Conservation (phyloP, 164 flowering plant genomes). For the Vitis riparia region DNA sequence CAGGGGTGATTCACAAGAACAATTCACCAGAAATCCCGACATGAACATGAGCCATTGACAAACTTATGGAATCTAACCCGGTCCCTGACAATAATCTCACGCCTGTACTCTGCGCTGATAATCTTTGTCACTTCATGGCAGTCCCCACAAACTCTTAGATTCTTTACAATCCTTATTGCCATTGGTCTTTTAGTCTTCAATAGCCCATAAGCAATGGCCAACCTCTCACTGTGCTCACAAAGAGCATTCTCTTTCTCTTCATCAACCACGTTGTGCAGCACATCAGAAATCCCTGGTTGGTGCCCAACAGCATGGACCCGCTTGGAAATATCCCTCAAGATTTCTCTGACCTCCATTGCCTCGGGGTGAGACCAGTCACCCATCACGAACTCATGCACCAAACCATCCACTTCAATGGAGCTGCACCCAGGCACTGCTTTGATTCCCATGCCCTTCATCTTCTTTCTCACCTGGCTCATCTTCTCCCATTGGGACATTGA, state of each 20-base stretch:
- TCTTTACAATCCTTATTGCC: slow-evolving; percentile 41
- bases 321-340: slow-evolving; percentile 29
- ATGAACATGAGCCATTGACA: slow-evolving; percentile 44
- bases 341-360: slow-evolving; percentile 23
- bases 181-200: slow-evolving; percentile 37
- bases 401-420: slow-evolving; percentile 41
- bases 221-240: slow-evolving; percentile 43
- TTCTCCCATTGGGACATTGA: slow-evolving; percentile 35
- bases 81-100: slow-evolving; percentile 60
- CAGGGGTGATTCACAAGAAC: too few relatives aligned
- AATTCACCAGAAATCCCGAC: slow-evolving; percentile 50
- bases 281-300: slow-evolving; percentile 33
- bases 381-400: slow-evolving; percentile 46
- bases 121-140: slow-evolving; percentile 53
- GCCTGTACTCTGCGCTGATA: slow-evolving; percentile 36
- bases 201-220: slow-evolving; percentile 46
- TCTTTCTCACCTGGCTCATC: slow-evolving; percentile 37
- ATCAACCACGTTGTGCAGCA: slow-evolving; percentile 38
- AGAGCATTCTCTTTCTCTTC: slow-evolving; percentile 40
- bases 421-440: slow-evolving; percentile 44
- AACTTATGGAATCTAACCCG: slow-evolving; percentile 50
- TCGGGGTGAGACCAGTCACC: slow-evolving; percentile 48
- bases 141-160: slow-evolving; percentile 39
- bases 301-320: slow-evolving; percentile 34
- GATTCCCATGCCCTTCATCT: slow-evolving; percentile 41